Evolutionary conservation across 176 grass and related monocot species (phyloP).

Genomic region (Guadua angustifolia): DNA sequence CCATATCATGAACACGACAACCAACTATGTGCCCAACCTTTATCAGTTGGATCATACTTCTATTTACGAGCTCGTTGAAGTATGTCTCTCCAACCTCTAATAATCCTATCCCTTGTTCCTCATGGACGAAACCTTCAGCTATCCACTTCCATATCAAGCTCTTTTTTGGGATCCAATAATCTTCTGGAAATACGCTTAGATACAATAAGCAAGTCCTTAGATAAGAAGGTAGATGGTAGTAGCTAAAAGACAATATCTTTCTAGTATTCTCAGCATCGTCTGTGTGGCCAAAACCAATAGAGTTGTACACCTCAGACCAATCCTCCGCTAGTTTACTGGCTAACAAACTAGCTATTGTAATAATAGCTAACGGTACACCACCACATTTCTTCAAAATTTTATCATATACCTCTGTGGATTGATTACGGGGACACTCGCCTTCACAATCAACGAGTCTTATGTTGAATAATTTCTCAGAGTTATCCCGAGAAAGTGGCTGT

Average conservation of each 20-base stretch:
- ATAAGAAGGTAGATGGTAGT: neutral
- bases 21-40: rapidly evolving
- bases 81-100: slow-evolving; percentile 12
- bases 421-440: rapidly evolving
- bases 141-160: slow-evolving; percentile 24
- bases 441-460: neutral
- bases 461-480: slow-evolving; percentile 5
- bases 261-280: neutral
- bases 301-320: neutral
- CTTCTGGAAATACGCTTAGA: neutral
- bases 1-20: neutral
- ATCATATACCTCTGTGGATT: neutral
- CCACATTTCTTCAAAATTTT: slow-evolving; percentile 25
- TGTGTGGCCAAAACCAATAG: neutral
- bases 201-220: neutral
- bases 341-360: slow-evolving; percentile 11
- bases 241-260: slow-evolving; percentile 31
- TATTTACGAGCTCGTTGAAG: slow-evolving; percentile 10
- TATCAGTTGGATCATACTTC: neutral
- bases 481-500: neutral
- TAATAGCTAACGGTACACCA: slow-evolving; percentile 24
- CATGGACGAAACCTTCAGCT: neutral
- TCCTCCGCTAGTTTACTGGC: neutral
- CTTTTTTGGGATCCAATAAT: neutral
- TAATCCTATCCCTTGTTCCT: neutral